These are phyloP conservation scores for Eutrema heterophyllum DNA, from an alignment of 345 rosid species.

Conservation along the genomic window DNA sequence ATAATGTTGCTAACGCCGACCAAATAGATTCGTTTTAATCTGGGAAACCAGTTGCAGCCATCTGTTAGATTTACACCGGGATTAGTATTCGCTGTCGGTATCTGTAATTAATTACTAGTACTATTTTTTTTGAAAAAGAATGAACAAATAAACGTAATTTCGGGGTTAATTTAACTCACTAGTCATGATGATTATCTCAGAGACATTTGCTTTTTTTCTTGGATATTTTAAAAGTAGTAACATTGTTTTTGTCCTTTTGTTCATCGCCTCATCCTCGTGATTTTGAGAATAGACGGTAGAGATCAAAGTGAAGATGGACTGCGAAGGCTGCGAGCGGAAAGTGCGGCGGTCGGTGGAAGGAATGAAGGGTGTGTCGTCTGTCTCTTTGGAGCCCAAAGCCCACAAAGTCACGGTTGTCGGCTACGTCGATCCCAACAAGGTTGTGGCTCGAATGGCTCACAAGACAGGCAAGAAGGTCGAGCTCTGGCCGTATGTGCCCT, in stretches of 20 bases:
- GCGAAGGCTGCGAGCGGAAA: conserved; percentile 95
- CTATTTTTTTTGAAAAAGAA: not conserved
- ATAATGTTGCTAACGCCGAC: conserved; percentile 13
- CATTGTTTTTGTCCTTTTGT: not conserved
- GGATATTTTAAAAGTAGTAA: no score
- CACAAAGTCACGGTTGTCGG: conserved; percentile 86
- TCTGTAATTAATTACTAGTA: not conserved
- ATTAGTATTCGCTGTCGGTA: conserved; percentile 16
- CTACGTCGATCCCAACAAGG: conserved; percentile 74
- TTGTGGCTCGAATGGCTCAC: conserved; percentile 71
- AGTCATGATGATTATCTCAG: not conserved
- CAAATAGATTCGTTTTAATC: conserved; percentile 20
- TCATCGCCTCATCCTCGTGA: not conserved
- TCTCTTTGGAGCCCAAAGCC: conserved; percentile 74
- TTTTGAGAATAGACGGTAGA: conserved; percentile 62
- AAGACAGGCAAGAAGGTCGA: conserved; percentile 94
- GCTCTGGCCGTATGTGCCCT: conserved; percentile 95
- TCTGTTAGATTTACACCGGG: conserved; percentile 29
- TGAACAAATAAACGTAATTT: not conserved
- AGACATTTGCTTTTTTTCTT: not conserved
- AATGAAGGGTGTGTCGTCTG: conserved; percentile 87
- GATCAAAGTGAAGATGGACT: conserved; percentile 81
- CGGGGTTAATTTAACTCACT: not conserved
- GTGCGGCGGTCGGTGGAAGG: conserved; percentile 79
- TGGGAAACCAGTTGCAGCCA: conserved; percentile 5